Conservation (phyloP, 192 early-diverging fungal genomes). For the Coemansia sp. region DNA sequence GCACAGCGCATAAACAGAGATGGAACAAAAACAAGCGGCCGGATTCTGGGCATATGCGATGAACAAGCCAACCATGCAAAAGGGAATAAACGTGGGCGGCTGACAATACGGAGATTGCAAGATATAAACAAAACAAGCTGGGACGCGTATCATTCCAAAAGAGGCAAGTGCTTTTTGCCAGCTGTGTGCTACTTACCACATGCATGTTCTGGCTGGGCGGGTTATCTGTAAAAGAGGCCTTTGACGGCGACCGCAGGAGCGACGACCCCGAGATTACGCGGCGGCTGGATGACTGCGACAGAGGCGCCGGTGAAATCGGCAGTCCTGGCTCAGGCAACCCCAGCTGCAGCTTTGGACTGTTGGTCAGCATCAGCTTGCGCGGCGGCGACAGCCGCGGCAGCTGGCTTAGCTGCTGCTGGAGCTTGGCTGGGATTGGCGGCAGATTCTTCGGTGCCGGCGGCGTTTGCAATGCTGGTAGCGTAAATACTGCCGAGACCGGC, state of each 20-base stretch:
- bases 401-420: slow-evolving; percentile 46
- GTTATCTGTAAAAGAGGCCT: slow-evolving; percentile 36
- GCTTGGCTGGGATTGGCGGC: slow-evolving; percentile 42
- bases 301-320: slow-evolving; percentile 26
- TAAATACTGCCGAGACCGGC: slow-evolving; percentile 31
- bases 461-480: slow-evolving; percentile 32
- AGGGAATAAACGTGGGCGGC: too few species aligned
- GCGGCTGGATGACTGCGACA: slow-evolving; percentile 39
- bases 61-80: too few species aligned
- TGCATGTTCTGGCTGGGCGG: slow-evolving; percentile 49
- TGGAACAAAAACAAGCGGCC: too few species aligned
- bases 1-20: too few species aligned
- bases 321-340: slow-evolving; percentile 36
- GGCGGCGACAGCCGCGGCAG: slow-evolving; percentile 50
- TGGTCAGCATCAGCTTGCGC: slow-evolving; percentile 38
- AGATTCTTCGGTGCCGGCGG: slow-evolving; percentile 42
- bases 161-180: too few species aligned
- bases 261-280: slow-evolving; percentile 51
- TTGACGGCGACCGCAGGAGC: slow-evolving; percentile 50
- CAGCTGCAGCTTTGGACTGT: slow-evolving; percentile 33
- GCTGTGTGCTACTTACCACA: slow-evolving; percentile 49
- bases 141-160: too few species aligned
- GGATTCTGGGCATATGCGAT: too few species aligned
- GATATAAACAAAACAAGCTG: background rate
- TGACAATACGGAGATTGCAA: too few species aligned